Evolutionary conservation across 495 filamentous ascomycete species (phyloP), one percentile per base, ranked within the genome.

Genomic region (Penicillium diatomitis): DNA sequence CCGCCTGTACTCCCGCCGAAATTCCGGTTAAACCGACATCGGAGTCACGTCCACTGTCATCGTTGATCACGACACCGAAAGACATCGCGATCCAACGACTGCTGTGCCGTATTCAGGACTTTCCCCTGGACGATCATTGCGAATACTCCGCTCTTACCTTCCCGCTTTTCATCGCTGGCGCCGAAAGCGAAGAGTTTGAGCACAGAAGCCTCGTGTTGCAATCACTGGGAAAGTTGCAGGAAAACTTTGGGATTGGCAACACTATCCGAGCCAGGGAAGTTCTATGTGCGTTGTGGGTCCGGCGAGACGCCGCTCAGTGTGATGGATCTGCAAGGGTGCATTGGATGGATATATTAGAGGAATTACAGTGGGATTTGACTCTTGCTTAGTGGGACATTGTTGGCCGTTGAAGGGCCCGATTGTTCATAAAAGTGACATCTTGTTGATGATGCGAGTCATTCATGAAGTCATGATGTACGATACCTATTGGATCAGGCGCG

Each of bases 71-170:
- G 2, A 47, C 54, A 5, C 55, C 69, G 0, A 72, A 69, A 52
- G 38, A 50, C 0, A 51, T 48, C 12, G 69, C 68, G 12, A 45
- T 72, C 3, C 55, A 55, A 8, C 50, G 56, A 12, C 65, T 66
- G 31, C 56, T 74, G 6, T 27, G 47, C 6, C 56, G 65, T 8
- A 51, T 74, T 2, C 47, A 54, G 36, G 49, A 55, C 0, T 58
- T 61, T 5, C 60, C 65, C 1, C 58, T 72, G 3, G 65, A 69
- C 42, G 56, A 57, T n/a, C 61, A 69, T 37, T 67, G 64, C 55
- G 70, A 74, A 40, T 72, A 64, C 41, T 74, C 70, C 0, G 70
- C 69, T 3, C 63, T 74, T 4, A 71, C 69, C 3, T 74, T 72
- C 44, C 70, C 70, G 12, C 52, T 74, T 0, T 71, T 72, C 41